Evolutionary conservation across 331 rosid genomes (phyloP), one percentile per base, ranked within the genome.

Genomic region (Malus hybrid): DNA sequence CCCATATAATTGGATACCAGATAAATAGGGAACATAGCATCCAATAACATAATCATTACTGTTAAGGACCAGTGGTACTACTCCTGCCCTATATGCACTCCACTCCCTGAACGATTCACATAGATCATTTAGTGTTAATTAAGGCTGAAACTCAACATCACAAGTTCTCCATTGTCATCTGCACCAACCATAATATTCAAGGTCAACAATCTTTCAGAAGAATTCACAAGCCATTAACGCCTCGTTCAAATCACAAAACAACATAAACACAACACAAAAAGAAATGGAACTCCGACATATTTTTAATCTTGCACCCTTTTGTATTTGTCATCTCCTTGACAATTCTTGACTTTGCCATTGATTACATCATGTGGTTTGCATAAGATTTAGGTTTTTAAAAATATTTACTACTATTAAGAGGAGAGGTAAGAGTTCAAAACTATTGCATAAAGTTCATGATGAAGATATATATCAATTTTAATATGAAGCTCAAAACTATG

Each of bases 51-150:
- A 86, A 55, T 86, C 86, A 67, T 75, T 75, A 76, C 75, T 82
- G 77, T 80, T 84, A 73, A 89, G 97, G 65, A 87, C 58, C 82
- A 87, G 76, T 28, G 91, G 94, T 9, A 3, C 46, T 5, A 89
- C 94, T 77, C 92, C 93, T 20, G 84, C 87, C 70, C 94, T 93
- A 75, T 91, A 89, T 8, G 82, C 97, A 77, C 94, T 91, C 97
- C 94, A 87, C 81, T 91, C 94, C 84, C 77, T 84, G 42, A 89
- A 87, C n/a, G 97, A 84, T 75, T 91, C 94, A 84, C 94, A 89
- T 63, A 89, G 94, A 84, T 91, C 89, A 81, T 79, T 77, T 66
- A 89, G 75, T 22, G 84, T 34, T 55, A 91, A 89, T 78, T 80
- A 89, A 66, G 90, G 79, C 69, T 81, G 97, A 75, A 79, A 89